These are phyloP conservation scores for Rhodotorula mucilaginosa DNA, from an alignment of 1,284 basidiomycete species.

Conservation along the genomic window DNA sequence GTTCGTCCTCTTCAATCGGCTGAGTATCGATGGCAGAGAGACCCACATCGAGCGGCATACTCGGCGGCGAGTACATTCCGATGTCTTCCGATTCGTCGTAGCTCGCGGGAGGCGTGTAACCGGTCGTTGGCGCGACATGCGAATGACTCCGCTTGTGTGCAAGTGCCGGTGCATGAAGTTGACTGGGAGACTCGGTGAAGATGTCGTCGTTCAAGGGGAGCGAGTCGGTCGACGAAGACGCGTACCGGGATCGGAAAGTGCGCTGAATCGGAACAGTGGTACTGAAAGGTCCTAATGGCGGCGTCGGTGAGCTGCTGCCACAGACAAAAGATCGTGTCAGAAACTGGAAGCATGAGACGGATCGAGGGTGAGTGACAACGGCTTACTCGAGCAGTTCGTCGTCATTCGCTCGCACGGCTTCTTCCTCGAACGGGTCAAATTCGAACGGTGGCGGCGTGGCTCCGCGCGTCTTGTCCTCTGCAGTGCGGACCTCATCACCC, in stretches of 20 bases:
- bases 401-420: too few species aligned
- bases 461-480: neutral
- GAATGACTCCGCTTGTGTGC: conserved; percentile 10
- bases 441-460: neutral
- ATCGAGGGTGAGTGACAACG: too few species aligned
- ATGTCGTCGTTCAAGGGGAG: neutral
- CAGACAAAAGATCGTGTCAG: too few species aligned
- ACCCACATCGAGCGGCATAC: neutral
- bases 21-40: neutral
- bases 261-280: conserved; percentile 1
- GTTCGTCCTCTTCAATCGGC: neutral
- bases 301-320: neutral
- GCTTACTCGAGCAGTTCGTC: too few species aligned
- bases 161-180: neutral
- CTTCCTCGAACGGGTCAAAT: neutral
- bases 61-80: neutral
- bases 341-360: too few species aligned
- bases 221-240: conserved; percentile 5
- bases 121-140: neutral
- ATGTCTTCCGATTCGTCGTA: neutral
- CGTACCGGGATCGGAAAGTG: conserved; percentile 16
- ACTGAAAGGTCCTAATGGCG: neutral
- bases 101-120: neutral
- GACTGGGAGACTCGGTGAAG: too few species aligned
- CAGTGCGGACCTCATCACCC: neutral